These are phyloP conservation scores for Lactifluus hygrophoroides DNA, from an alignment of 768 basidiomycete species.

Conservation along the genomic window DNA sequence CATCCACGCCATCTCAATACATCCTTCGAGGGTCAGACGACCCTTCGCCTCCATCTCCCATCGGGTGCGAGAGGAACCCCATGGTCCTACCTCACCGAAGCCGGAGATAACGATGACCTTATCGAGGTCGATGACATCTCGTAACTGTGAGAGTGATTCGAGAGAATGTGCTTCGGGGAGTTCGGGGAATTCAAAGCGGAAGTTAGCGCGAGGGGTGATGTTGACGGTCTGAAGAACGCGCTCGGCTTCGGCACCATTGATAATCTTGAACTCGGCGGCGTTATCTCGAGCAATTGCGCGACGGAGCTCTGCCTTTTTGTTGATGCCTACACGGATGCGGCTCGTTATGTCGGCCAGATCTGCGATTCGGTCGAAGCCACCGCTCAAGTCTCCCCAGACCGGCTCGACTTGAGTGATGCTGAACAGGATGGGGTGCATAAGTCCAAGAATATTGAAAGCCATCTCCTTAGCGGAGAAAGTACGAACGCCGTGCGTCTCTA, in stretches of 20 bases:
- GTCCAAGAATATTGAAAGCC: conserved; percentile 99
- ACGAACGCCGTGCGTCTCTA: conserved; percentile 88
- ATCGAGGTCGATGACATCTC: conserved; percentile 87
- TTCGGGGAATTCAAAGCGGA: conserved; percentile 89
- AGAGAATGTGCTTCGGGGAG: conserved; percentile 69
- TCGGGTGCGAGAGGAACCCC: conserved; percentile 95
- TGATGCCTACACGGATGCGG: conserved; percentile 73
- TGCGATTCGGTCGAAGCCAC: conserved; percentile 95
- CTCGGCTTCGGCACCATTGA: conserved; percentile 87
- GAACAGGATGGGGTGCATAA: conserved; percentile 99
- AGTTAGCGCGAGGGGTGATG: conserved; percentile 95
- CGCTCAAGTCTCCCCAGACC: conserved; percentile 98
- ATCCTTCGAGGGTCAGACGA: conserved; percentile 95
- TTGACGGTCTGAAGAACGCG: conserved; percentile 86
- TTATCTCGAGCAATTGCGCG: conserved; percentile 92
- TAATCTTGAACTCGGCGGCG: conserved; percentile 87
- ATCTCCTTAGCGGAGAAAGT: conserved; percentile 99
- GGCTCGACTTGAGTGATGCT: conserved; percentile 99
- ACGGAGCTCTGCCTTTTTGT: conserved; percentile 85
- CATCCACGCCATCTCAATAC: conserved; percentile 99
- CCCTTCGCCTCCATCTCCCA: conserved; percentile 99
- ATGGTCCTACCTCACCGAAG: conserved; percentile 95
- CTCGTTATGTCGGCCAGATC: conserved; percentile 88
- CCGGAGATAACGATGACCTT: conserved; percentile 95
- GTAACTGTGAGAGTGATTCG: conserved; percentile 67